Evolutionary conservation across 208 protist species (phyloP).

Genomic region (Zelonia costaricensis): DNA sequence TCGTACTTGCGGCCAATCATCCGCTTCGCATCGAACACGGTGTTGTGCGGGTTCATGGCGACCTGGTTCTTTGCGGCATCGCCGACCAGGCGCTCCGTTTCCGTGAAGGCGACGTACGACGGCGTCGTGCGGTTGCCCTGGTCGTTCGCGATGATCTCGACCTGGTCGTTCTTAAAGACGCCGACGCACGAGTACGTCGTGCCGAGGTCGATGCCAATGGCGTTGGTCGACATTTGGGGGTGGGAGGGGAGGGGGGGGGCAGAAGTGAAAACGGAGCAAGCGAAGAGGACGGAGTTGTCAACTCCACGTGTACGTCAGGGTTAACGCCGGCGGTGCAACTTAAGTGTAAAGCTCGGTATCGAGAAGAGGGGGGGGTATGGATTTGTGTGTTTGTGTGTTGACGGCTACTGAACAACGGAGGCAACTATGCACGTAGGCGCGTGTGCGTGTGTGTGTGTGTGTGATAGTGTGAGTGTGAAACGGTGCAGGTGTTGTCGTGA

Average conservation of each 20-base stretch:
- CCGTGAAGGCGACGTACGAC: conserved; percentile 97
- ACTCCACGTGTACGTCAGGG: too few species aligned
- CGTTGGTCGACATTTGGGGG: conserved; percentile 28
- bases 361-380: not conserved
- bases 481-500: too few species aligned
- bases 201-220: conserved; percentile 95
- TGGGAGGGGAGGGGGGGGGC: not conserved
- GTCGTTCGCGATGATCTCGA: conserved; percentile 93
- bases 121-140: conserved; percentile 95
- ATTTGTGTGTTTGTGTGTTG: not conserved
- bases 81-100: conserved; percentile 91
- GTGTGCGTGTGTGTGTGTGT: too few species aligned
- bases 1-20: conserved; percentile 93
- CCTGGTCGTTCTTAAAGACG: conserved; percentile 95
- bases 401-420: too few species aligned
- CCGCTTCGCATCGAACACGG: conserved; percentile 92
- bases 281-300: too few species aligned
- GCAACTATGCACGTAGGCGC: too few species aligned
- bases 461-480: too few species aligned
- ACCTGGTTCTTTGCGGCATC: conserved; percentile 92
- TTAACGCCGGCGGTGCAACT: too few species aligned
- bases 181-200: conserved; percentile 98
- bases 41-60: conserved; percentile 92
- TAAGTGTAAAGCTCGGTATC: not conserved
- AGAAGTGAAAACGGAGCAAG: not conserved